Evolutionary conservation across 768 basidiomycete genomes (phyloP).

Genomic region (Suillus clintonianus): DNA sequence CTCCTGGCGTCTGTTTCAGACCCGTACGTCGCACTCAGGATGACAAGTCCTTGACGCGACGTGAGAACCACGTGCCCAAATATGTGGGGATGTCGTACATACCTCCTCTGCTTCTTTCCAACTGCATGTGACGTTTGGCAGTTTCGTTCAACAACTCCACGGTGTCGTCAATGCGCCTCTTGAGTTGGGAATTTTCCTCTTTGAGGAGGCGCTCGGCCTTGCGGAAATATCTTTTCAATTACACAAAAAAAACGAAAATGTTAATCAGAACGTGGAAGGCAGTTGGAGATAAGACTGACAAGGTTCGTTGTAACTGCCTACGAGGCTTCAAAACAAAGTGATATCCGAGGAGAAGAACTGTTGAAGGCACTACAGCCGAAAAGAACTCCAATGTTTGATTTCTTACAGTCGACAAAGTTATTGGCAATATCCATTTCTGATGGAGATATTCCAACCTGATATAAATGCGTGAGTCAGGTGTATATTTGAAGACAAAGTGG

Average conservation of each 20-base stretch:
- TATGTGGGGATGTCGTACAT: slow-evolving; percentile 16
- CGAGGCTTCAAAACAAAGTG: slow-evolving; percentile 58
- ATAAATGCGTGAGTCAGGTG: slow-evolving; percentile 15
- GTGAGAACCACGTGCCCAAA: slow-evolving; percentile 14
- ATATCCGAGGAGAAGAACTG: slow-evolving; percentile 53
- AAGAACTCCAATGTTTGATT: slow-evolving; percentile 50
- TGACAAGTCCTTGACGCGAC: slow-evolving; percentile 61
- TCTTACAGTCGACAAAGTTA: slow-evolving; percentile 53
- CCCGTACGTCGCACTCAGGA: slow-evolving; percentile 76
- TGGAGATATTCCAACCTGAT: slow-evolving; percentile 56
- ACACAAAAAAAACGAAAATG: not conserved
- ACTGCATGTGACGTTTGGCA: slow-evolving; percentile 61
- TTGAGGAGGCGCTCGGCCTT: slow-evolving; percentile 61
- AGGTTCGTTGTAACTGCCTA: slow-evolving; percentile 51
- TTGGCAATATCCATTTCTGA: slow-evolving; percentile 58
- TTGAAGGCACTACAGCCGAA: slow-evolving; percentile 56
- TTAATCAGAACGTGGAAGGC: slow-evolving; percentile 3
- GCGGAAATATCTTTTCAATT: slow-evolving; percentile 57
- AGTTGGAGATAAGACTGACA: slow-evolving; percentile 39
- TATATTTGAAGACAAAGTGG: slow-evolving; percentile 7
- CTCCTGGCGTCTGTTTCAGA: slow-evolving; percentile 54
- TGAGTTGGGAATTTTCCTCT: slow-evolving; percentile 64
- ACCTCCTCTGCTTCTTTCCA: slow-evolving; percentile 73
- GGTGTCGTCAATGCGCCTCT: slow-evolving; percentile 65
- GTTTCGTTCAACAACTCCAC: slow-evolving; percentile 64